Evolutionary conservation across 176 grass and related monocot species (phyloP).

Genomic region (Thinopyrum elongatum): DNA sequence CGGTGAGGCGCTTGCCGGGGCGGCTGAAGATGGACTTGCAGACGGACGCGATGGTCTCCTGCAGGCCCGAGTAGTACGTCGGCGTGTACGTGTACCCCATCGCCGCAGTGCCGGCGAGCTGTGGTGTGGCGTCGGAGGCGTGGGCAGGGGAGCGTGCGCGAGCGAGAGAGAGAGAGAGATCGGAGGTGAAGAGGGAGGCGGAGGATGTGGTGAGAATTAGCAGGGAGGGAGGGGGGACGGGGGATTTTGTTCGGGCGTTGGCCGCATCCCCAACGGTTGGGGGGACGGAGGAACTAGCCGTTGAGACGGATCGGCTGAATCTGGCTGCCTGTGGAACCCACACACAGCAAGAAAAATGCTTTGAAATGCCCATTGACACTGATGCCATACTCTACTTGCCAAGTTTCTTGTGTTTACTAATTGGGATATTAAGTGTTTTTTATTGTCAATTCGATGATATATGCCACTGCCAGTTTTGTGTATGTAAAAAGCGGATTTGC

Average conservation of each 20-base stretch:
- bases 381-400: not conserved
- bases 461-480: no score
- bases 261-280: constrained; percentile 34
- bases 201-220: not conserved
- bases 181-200: not conserved
- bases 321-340: not conserved
- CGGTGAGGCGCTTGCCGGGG: constrained; percentile 53
- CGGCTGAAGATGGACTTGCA: constrained; percentile 87
- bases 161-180: not conserved
- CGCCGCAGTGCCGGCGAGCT: not conserved
- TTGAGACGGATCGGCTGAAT: constrained; percentile 3
- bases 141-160: not conserved
- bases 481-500: no score
- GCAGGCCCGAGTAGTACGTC: constrained; percentile 90
- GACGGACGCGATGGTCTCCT: constrained; percentile 87
- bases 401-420: not conserved
- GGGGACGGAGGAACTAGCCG: constrained; percentile 27
- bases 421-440: not conserved
- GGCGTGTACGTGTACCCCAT: constrained; percentile 89
- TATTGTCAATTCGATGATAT: no score
- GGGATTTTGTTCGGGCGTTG: constrained; percentile 22
- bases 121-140: not conserved
- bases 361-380: not conserved
- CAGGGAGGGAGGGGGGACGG: not conserved
- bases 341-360: not conserved